Evolutionary conservation across 129 eudicot species (phyloP), one percentile per base, ranked within the genome.

Genomic region (Flaveria bidentis): DNA sequence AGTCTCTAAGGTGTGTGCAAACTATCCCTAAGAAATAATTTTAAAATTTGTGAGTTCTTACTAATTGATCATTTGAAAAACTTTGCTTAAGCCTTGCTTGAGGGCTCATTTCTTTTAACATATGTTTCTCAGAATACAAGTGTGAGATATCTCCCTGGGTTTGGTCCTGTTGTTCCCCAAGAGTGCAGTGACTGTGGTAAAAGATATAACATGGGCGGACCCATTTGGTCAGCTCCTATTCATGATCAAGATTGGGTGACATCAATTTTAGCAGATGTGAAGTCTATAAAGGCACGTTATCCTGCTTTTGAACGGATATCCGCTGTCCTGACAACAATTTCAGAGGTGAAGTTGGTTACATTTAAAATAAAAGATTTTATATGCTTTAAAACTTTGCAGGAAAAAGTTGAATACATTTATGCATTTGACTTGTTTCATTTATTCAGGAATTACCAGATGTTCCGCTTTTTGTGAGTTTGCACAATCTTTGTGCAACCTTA

Each of bases 161-260:
- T 89, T 72, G 97, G 97, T 49, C 99, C 99, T 30, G 88, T 67
- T 71, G 97, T 91, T 51, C 56, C 91, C 49, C 97, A 86, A 82
- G 91, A 87, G 12, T 95, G 99, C 85, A 85, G 81, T 10, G 91
- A 91, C 58, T 91, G 99, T 61, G 99, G 99, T 45, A 95, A 95
- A 83, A 86, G 82, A 46, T 89, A 73, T 70, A 91, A 91, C 73
- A 89, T 95, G 99, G 99, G 99, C 18, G 99, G 97, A 22, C 99
- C 99, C 55, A 89, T 95, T 72, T 95, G 99, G 99, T 95, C 97
- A 7, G 99, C 99, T 74, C 97, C 99, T 26, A 95, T 95, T 70
- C 99, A 95, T 73, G 99, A 95, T 82, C 91, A 86, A 86, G 99
- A 95, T 44, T 95, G 99, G 99, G 97, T 95, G 33, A 73, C 85